Evolutionary conservation across 345 rosid genomes (phyloP).

Genomic region (Boechera stricta): DNA sequence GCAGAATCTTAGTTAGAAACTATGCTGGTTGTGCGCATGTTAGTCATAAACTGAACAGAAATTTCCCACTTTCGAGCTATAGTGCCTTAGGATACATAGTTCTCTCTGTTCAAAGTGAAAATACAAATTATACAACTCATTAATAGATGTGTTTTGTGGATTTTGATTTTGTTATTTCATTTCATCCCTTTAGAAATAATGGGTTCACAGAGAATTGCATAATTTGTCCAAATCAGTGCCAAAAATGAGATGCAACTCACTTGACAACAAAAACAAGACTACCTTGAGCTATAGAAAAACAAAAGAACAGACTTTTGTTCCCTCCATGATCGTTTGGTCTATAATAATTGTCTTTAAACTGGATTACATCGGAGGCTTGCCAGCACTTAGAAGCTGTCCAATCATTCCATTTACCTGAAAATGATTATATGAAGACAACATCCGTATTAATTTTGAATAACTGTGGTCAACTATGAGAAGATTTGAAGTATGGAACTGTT

Average conservation of each 20-base stretch:
- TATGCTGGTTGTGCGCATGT: not conserved
- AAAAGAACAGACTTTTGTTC: constrained; percentile 17
- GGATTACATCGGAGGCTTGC: constrained; percentile 70
- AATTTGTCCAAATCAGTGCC: constrained; percentile 23
- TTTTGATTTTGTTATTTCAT: constrained; percentile 31
- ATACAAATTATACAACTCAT: not conserved
- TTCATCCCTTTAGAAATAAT: constrained; percentile 16
- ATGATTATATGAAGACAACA: constrained; percentile 13
- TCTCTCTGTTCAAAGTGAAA: not conserved
- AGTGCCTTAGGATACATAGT: not conserved
- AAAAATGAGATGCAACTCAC: constrained; percentile 32
- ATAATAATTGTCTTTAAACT: constrained; percentile 14
- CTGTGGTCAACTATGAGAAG: not conserved
- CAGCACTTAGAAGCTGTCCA: constrained; percentile 88
- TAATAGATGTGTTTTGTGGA: not conserved
- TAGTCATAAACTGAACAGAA: not conserved
- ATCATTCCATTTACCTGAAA: constrained; percentile 82
- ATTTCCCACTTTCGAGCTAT: not conserved
- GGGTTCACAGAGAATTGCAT: constrained; percentile 24
- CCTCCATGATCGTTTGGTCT: constrained; percentile 35
- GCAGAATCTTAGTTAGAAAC: not conserved
- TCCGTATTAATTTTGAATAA: not conserved
- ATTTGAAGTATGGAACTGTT: not conserved
- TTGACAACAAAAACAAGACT: constrained; percentile 33
- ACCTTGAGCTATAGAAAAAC: constrained; percentile 18